Evolutionary conservation across 495 filamentous ascomycete species (phyloP), one percentile per base, ranked within the genome.

Genomic region (Lophium mytilinum): DNA sequence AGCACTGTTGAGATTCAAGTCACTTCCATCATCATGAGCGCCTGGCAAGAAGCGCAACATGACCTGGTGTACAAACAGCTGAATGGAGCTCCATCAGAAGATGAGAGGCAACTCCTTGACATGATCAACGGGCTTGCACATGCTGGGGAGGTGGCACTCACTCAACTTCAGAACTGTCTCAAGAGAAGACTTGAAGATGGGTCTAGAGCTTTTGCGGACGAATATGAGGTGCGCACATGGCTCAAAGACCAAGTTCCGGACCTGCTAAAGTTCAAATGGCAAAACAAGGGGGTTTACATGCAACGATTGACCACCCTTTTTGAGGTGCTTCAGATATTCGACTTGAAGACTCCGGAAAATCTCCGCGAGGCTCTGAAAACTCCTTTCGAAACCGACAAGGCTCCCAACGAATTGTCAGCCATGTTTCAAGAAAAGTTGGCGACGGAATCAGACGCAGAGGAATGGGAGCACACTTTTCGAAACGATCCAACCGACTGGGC

Each of bases 41-140:
- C 43, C 43, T 47, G 43, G 43, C 43, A 47, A 18, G 12, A 47
- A 47, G 43, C 43, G 12, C 43, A 47, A 9, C 43, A 47, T 47
- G 43, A 47, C 43, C 43, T 47, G n/a, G 43, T 47, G n/a, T 47
- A 47, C 43, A 47, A 47, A 18, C 43, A 47, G 43, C 17, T 47
- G 17, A 12, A 47, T n/a, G 43, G 43, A 9, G 21, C n/a, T 18
- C 43, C 43, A 18, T 47, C 43, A 9, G 43, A 47, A 18, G 43
- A 47, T n/a, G 43, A 47, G 43, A 18, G 43, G 21, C 21, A 12
- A 47, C 43, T 47, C 43, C 21, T 47, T 9, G 43, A 47, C n/a
- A 47, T 47, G 43, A 47, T 47, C n/a, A 47, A 47, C 21, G 43
- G 43, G n/a, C 43, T 47, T 47, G 43, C 43, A 9, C 43, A 47